These are phyloP conservation scores for Pleurozium schreberi DNA, from an alignment of 225 moss, liverwort and hornwort genomes.

Conservation along the genomic window DNA sequence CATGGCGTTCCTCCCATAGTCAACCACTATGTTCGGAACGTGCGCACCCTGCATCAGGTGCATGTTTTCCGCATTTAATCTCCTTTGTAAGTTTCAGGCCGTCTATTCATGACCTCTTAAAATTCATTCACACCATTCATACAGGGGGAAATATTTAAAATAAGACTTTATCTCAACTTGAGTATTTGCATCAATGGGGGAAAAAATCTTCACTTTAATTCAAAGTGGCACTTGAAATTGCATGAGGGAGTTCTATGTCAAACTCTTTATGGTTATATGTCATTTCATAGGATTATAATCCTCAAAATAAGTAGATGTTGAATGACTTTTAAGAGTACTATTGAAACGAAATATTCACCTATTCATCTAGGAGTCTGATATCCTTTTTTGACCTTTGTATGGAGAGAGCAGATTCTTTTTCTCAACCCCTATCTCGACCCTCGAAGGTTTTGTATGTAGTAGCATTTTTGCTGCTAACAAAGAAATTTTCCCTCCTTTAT, in stretches of 20 bases:
- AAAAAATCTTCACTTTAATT: neutral
- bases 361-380: neutral
- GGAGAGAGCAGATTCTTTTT: neutral
- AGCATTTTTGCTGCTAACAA: neutral
- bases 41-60: slow-evolving; percentile 66
- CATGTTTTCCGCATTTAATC: neutral
- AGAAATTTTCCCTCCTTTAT: no score
- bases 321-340: neutral
- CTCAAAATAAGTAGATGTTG: neutral
- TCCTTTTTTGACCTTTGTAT: neutral
- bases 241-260: neutral
- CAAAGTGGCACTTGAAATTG: neutral
- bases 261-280: neutral
- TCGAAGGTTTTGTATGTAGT: neutral
- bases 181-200: no score
- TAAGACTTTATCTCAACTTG: neutral
- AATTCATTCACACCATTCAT: neutral
- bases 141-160: neutral
- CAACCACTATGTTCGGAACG: slow-evolving; percentile 61
- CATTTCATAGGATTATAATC: neutral
- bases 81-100: neutral
- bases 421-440: neutral
- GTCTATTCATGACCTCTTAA: neutral
- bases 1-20: slow-evolving; percentile 75
- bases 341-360: neutral